Conservation (phyloP, 2,329 filamentous ascomycete species). For the Albophoma yamanashiensis region DNA sequence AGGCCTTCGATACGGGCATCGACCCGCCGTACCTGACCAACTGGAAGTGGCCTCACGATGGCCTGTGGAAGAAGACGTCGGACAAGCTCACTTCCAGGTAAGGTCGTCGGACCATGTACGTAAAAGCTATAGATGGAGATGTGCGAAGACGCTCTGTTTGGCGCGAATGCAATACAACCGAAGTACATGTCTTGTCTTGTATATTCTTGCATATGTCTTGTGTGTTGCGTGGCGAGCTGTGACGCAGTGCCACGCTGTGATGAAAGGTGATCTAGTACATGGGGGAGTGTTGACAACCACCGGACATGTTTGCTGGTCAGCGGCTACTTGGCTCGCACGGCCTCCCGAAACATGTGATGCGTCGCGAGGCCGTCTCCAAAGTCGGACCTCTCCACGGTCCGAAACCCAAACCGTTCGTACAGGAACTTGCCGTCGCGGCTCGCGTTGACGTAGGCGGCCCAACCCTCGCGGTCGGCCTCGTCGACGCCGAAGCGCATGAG, state of each 20-base stretch:
- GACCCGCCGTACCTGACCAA: slow-evolving; percentile 56
- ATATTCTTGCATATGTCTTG: too few species aligned
- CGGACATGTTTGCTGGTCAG: neutral
- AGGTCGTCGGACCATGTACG: neutral
- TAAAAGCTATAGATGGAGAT: neutral
- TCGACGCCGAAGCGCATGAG: slow-evolving; percentile 22
- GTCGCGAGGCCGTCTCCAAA: slow-evolving; percentile 9
- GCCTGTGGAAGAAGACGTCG: slow-evolving; percentile 23
- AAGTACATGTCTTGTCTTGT: too few species aligned
- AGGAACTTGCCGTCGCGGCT: slow-evolving; percentile 13
- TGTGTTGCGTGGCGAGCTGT: too few species aligned
- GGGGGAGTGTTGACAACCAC: too few species aligned
- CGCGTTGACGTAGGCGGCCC: slow-evolving; percentile 16
- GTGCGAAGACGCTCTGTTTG: neutral
- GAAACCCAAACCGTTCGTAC: slow-evolving; percentile 19
- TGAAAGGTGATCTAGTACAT: too few species aligned
- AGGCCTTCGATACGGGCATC: slow-evolving; percentile 59
- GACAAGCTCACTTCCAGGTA: neutral
- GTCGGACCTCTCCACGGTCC: slow-evolving; percentile 9
- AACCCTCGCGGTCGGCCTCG: slow-evolving; percentile 16
- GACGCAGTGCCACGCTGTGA: too few species aligned
- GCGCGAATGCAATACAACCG: neutral
- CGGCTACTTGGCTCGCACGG: neutral
- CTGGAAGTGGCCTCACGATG: slow-evolving; percentile 52
- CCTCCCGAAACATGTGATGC: slow-evolving; percentile 20